These are phyloP conservation scores for Vanderwaltozyma polyspora DNA, from an alignment of 805 yeast species.

Conservation along the genomic window DNA sequence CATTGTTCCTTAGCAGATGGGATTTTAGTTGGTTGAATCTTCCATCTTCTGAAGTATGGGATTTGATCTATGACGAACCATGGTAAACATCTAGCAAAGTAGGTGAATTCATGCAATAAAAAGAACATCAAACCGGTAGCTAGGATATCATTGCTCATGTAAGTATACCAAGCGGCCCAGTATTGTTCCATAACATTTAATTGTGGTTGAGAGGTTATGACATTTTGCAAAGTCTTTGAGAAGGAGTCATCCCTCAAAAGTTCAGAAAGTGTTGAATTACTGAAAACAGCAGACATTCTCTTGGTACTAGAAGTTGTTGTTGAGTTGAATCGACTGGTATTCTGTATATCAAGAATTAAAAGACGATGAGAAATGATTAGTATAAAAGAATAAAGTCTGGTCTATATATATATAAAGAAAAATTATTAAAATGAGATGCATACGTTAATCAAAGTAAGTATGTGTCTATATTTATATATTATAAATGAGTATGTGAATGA, in stretches of 20 bases:
- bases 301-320: too few species aligned
- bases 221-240: slow-evolving; percentile 27
- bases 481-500: too few species aligned
- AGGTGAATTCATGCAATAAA: slow-evolving; percentile 72
- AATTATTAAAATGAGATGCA: too few species aligned
- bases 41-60: slow-evolving; percentile 76
- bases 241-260: slow-evolving; percentile 23
- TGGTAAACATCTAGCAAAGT: slow-evolving; percentile 86
- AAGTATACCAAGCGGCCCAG: slow-evolving; percentile 87
- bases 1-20: slow-evolving; percentile 80
- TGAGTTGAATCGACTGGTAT: neutral
- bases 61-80: slow-evolving; percentile 82
- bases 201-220: slow-evolving; percentile 32
- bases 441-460: too few species aligned
- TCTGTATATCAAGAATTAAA: too few species aligned
- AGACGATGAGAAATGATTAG: too few species aligned
- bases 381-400: too few species aligned
- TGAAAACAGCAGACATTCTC: slow-evolving; percentile 27
- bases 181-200: slow-evolving; percentile 48
- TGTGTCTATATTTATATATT: too few species aligned
- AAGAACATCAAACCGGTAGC: slow-evolving; percentile 89
- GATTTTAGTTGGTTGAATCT: slow-evolving; percentile 77
- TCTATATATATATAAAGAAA: too few species aligned
- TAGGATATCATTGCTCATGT: slow-evolving; percentile 73
- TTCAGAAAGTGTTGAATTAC: slow-evolving; percentile 23